Percentiles rank a stretch among this genome's conserved stretches.
These are phyloP conservation scores for Fusarium multiceps DNA, from an alignment of 2,329 filamentous ascomycete species.

Conservation along the genomic window DNA sequence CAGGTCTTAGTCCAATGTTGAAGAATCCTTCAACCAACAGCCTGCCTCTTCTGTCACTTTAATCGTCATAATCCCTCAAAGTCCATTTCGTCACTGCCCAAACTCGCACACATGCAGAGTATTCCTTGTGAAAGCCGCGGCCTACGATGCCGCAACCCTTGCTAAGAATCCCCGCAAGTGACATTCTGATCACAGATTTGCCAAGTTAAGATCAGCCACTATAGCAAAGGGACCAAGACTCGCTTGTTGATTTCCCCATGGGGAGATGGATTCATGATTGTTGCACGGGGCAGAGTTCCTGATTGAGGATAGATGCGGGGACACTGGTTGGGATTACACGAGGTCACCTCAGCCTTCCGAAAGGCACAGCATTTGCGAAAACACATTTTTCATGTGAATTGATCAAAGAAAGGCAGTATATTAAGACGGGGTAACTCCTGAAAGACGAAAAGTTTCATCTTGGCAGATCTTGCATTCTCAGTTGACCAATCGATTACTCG, in stretches of 20 bases:
- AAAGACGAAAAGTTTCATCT: slow-evolving; percentile 3
- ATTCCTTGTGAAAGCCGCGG: slow-evolving; percentile 28
- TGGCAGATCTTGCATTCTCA: slow-evolving; percentile 24
- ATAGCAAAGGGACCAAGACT: slow-evolving; percentile 21
- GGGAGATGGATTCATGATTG: slow-evolving; percentile 18
- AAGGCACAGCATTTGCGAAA: background rate
- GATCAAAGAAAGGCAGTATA: slow-evolving; percentile 19
- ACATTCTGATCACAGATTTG: slow-evolving; percentile 24
- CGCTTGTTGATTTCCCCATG: slow-evolving; percentile 32
- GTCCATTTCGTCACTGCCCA: background rate
- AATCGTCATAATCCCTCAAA: slow-evolving; percentile 15
- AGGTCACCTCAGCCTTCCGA: slow-evolving; percentile 34
- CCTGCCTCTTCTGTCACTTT: slow-evolving; percentile 14
- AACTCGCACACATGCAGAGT: slow-evolving; percentile 22
- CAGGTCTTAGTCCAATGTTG: background rate
- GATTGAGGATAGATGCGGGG: slow-evolving; percentile 40
- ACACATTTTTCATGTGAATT: slow-evolving; percentile 35
- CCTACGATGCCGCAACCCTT: slow-evolving; percentile 31
- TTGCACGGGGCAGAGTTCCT: slow-evolving; percentile 35
- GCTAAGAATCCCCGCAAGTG: slow-evolving; percentile 10
- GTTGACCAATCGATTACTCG: slow-evolving; percentile 34
- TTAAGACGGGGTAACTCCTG: slow-evolving; percentile 21
- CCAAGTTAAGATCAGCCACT: slow-evolving; percentile 26
- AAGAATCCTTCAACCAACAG: slow-evolving; percentile 3
- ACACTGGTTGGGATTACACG: slow-evolving; percentile 33